Percentiles rank a stretch among this genome's conserved stretches.
Conservation (phyloP, 2,329 filamentous ascomycete species). For the Aspergillus brunneoviolaceus region DNA sequence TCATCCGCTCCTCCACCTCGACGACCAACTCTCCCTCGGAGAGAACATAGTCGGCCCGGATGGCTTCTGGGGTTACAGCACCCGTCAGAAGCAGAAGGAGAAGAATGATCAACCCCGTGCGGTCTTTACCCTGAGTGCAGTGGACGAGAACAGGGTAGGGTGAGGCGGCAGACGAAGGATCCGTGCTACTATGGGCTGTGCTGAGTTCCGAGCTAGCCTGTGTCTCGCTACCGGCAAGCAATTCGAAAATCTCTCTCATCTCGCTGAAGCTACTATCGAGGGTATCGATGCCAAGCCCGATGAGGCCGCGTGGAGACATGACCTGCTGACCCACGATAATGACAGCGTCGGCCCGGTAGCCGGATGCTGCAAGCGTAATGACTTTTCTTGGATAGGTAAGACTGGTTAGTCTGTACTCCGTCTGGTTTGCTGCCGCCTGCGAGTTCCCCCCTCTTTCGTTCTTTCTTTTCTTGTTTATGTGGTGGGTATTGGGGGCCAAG, state of each 20-base stretch:
- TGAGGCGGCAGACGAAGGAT: background rate
- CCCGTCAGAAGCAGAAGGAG: conserved; percentile 65
- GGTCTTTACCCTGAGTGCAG: conserved; percentile 87
- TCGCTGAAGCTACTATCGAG: conserved; percentile 64
- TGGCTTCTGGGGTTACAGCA: conserved; percentile 55
- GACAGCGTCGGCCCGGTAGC: conserved; percentile 69
- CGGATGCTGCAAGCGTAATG: conserved; percentile 61
- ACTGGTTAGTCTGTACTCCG: background rate
- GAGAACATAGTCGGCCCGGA: conserved; percentile 70
- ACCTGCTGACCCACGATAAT: conserved; percentile 67
- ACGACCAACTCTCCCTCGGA: conserved; percentile 61
- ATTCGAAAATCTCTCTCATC: conserved; percentile 69
- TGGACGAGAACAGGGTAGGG: conserved; percentile 69
- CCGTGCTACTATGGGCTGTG: background rate
- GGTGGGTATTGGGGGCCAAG: no score
- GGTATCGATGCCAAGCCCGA: conserved; percentile 68
- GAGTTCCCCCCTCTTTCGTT: background rate
- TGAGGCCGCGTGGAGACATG: conserved; percentile 70
- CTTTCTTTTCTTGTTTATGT: background rate
- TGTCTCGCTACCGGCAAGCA: conserved; percentile 49
- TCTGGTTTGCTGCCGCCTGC: background rate
- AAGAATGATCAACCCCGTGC: conserved; percentile 70
- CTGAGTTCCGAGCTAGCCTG: conserved; percentile 19
- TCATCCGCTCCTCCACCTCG: conserved; percentile 63
- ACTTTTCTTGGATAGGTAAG: conserved; percentile 52